These are phyloP conservation scores for Pseudogymnoascus sp. DNA, from an alignment of 2,329 filamentous ascomycete genomes.

Conservation along the genomic window DNA sequence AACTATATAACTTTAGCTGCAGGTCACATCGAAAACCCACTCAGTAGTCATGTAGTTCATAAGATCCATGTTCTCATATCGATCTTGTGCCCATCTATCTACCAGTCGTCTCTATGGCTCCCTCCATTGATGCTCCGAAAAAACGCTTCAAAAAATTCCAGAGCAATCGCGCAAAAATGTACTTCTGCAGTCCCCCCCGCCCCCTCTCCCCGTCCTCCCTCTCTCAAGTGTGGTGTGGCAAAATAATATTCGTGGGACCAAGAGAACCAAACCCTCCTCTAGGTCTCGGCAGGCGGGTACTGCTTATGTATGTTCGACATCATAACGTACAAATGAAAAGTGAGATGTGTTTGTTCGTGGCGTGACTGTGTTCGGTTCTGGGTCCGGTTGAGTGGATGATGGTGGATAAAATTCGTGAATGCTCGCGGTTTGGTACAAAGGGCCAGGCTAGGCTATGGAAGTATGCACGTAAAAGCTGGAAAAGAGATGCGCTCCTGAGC, in stretches of 20 bases:
- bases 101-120: constrained; percentile 2
- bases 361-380: not conserved
- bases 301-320: constrained; percentile 6
- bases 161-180: not conserved
- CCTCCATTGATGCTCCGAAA: constrained; percentile 5
- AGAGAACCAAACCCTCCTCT: not conserved
- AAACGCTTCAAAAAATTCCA: constrained; percentile 1
- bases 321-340: constrained; percentile 7
- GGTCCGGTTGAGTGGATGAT: not conserved
- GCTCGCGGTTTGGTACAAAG: not conserved
- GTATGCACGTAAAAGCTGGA: not conserved
- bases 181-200: not conserved
- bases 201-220: not conserved
- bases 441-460: not conserved
- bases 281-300: not conserved
- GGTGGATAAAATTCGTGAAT: not conserved
- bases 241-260: not conserved
- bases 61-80: constrained; percentile 12
- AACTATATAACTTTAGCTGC: no score
- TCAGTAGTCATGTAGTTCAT: not conserved
- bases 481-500: not conserved
- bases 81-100: constrained; percentile 12
- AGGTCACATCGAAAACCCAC: not conserved
- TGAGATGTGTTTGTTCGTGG: not conserved
- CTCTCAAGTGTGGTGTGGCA: not conserved